Evolutionary conservation across 805 yeast genomes (phyloP).

Genomic region (Ogataea siamensis): DNA sequence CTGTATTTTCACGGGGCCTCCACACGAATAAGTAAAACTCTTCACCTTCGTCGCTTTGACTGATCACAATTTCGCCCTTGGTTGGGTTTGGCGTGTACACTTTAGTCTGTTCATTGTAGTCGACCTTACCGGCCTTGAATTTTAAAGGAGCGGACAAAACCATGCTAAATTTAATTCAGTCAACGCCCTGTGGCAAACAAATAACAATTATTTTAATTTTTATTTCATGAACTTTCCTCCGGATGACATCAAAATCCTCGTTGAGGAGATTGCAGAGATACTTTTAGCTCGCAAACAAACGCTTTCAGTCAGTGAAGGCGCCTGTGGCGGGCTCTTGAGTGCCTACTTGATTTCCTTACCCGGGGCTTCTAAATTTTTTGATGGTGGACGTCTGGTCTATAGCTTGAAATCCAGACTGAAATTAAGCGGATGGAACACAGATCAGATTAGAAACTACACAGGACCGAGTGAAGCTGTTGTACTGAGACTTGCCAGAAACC

Average conservation of each 20-base stretch:
- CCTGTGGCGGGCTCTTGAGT: constrained; percentile 84
- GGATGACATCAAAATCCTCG: constrained; percentile 46
- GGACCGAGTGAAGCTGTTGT: constrained; percentile 83
- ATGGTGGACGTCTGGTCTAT: constrained; percentile 81
- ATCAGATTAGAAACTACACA: constrained; percentile 68
- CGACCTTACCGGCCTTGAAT: constrained; percentile 80
- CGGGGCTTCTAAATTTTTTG: constrained; percentile 80
- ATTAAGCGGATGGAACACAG: constrained; percentile 74
- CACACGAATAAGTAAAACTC: constrained; percentile 69
- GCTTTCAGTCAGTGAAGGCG: constrained; percentile 79
- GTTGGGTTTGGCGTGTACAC: constrained; percentile 67
- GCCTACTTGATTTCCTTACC: constrained; percentile 80
- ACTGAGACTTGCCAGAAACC: constrained; percentile 69
- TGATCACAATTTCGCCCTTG: constrained; percentile 64
- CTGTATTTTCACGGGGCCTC: constrained; percentile 59
- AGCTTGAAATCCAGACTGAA: constrained; percentile 71
- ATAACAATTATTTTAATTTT: background rate
- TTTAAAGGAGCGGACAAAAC: constrained; percentile 31
- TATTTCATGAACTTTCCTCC: constrained; percentile 56
- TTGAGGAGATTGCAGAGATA: constrained; percentile 54
- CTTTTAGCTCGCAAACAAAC: constrained; percentile 57
- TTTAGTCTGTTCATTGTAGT: constrained; percentile 58
- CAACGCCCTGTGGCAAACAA: constrained; percentile 10
- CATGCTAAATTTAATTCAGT: constrained; percentile 7
- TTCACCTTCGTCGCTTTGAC: constrained; percentile 66